A percentile compares a stretch with the other conserved stretches of the same genome.
phyloP scores from a whole-genome alignment of 148 eudicot species.

The Gaultheria prostrata region DNA sequence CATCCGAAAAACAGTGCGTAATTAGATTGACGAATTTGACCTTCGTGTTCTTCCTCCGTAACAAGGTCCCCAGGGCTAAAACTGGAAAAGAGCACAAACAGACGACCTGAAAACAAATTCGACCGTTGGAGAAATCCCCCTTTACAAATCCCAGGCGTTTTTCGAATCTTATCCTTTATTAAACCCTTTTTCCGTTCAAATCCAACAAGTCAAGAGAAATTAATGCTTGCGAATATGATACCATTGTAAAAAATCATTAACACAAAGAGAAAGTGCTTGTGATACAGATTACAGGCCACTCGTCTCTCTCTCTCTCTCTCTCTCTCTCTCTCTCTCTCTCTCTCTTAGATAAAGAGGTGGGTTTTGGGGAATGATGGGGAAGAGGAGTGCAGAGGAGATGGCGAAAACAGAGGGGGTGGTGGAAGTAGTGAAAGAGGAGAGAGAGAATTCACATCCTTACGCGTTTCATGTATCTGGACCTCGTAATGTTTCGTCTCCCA shows the following conservation, averaged over 20 bases:
- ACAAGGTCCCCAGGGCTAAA: neutral
- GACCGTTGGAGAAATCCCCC: conserved; percentile 19
- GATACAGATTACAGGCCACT: conserved; percentile 3
- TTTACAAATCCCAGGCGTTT: neutral
- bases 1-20: neutral
- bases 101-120: conserved; percentile 11
- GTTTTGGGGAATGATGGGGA: neutral
- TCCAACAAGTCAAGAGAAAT: conserved; percentile 6
- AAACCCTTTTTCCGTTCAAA: neutral
- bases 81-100: neutral
- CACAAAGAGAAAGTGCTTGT: neutral
- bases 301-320: neutral
- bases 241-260: neutral
- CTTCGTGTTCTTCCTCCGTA: neutral
- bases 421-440: neutral
- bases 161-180: neutral
- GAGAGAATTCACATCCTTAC: conserved; percentile 44
- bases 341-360: neutral
- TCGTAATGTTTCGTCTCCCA: conserved; percentile 52
- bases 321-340: conserved; percentile 8
- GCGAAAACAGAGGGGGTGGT: neutral
- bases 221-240: conserved; percentile 8
- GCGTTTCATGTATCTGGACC: conserved; percentile 66
- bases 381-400: conserved; percentile 12
- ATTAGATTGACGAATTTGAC: neutral